Conservation (phyloP, 306 rosid genomes). For the Hippophae gyantsensis region DNA sequence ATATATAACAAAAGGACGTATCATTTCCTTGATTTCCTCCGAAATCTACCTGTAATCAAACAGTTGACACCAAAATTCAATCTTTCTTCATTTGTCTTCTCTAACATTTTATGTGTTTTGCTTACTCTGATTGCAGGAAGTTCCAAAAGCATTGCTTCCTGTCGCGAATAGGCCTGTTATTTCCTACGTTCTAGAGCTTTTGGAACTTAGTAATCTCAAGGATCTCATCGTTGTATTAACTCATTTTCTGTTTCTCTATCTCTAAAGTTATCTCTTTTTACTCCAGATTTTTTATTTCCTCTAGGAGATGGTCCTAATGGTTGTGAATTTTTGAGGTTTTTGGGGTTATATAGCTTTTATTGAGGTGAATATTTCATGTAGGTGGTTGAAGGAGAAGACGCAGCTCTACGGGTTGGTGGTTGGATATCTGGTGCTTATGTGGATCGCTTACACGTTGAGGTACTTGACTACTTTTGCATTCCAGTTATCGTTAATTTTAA, state of each 20-base stretch:
- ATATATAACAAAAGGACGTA: too few relatives aligned
- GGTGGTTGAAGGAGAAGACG: conserved; percentile 94
- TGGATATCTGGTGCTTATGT: conserved; percentile 86
- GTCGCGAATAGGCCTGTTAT: conserved; percentile 85
- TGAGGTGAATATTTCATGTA: conserved; percentile 5
- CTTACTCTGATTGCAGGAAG: conserved; percentile 44
- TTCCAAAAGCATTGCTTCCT: conserved; percentile 88
- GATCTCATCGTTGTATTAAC: conserved; percentile 74
- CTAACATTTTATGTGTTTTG: background rate
- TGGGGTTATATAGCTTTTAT: too few relatives aligned
- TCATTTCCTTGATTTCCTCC: background rate
- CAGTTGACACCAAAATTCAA: background rate
- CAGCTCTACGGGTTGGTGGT: conserved; percentile 51
- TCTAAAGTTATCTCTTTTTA: too few relatives aligned
- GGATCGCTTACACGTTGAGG: conserved; percentile 85
- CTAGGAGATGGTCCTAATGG: too few relatives aligned
- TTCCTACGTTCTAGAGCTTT: conserved; percentile 75
- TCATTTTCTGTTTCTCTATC: conserved; percentile 3
- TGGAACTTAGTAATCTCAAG: conserved; percentile 78
- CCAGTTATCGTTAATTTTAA: background rate
- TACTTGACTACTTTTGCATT: conserved; percentile 10
- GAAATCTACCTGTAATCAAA: conserved; percentile 5
- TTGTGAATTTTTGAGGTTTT: too few relatives aligned
- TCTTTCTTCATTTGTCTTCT: background rate
- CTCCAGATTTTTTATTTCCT: background rate